Evolutionary conservation across 2,329 filamentous ascomycete genomes (phyloP).

Genomic region (Epichloe uncinata): DNA sequence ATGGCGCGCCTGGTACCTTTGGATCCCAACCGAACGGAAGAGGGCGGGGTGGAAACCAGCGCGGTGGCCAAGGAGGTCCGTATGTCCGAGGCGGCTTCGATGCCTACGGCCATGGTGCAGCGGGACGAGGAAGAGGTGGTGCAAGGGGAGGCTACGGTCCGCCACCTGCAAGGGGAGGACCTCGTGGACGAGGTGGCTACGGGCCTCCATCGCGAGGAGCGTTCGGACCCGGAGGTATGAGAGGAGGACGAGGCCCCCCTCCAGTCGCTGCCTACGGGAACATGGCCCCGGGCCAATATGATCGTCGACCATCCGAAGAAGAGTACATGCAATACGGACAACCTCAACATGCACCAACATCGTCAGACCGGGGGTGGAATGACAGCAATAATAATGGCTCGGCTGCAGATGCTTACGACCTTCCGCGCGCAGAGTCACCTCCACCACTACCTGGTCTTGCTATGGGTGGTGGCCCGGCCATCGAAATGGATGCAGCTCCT

Average conservation of each 20-base stretch:
- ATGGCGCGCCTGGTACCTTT: constrained; percentile 30
- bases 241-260: constrained; percentile 19
- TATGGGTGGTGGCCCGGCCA: constrained; percentile 44
- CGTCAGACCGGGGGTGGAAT: constrained; percentile 3
- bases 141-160: constrained; percentile 29
- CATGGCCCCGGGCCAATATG: constrained; percentile 18
- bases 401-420: constrained; percentile 26
- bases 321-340: constrained; percentile 15
- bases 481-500: constrained; percentile 68
- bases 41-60: constrained; percentile 31
- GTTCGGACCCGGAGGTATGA: constrained; percentile 14
- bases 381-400: constrained; percentile 4
- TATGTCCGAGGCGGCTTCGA: constrained; percentile 39
- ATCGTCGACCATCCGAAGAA: constrained; percentile 19
- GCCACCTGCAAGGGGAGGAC: constrained; percentile 27
- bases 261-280: constrained; percentile 26
- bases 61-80: constrained; percentile 31
- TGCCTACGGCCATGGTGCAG: constrained; percentile 25
- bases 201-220: constrained; percentile 18
- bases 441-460: constrained; percentile 42
- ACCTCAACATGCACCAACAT: constrained; percentile 12
- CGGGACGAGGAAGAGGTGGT: constrained; percentile 21
- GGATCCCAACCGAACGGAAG: constrained; percentile 39
- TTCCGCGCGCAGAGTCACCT: constrained; percentile 50
- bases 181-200: constrained; percentile 23